phyloP scores from a whole-genome alignment of 2,329 filamentous ascomycete genomes.

The Teratosphaeria pseudoeucalypti region DNA sequence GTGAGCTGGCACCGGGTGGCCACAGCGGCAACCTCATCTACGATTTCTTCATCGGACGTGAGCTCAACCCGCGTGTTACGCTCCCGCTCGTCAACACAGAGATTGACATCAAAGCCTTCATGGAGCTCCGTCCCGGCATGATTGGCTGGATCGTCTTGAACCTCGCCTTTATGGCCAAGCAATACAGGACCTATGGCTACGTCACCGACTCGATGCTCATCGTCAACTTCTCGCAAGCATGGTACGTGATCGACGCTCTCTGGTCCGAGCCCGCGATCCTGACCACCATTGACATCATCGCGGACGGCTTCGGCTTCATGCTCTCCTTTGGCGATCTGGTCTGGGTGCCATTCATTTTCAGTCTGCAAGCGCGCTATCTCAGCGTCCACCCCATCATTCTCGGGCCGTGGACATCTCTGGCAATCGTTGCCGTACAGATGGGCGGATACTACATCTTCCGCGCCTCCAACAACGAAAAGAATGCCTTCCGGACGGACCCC shows the following conservation, averaged over 20 bases:
- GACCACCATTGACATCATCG: slow-evolving; percentile 89
- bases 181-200: slow-evolving; percentile 74
- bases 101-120: slow-evolving; percentile 81
- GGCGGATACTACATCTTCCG: slow-evolving; percentile 88
- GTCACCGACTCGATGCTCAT: slow-evolving; percentile 80
- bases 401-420: slow-evolving; percentile 53
- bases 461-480: slow-evolving; percentile 89
- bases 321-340: slow-evolving; percentile 82
- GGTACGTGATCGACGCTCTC: slow-evolving; percentile 77
- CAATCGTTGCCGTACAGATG: slow-evolving; percentile 56
- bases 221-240: slow-evolving; percentile 62
- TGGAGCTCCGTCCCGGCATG: slow-evolving; percentile 85
- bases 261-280: slow-evolving; percentile 83
- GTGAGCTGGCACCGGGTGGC: slow-evolving; percentile 73
- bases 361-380: slow-evolving; percentile 73
- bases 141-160: slow-evolving; percentile 82
- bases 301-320: slow-evolving; percentile 93
- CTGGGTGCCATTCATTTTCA: slow-evolving; percentile 89
- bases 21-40: slow-evolving; percentile 78
- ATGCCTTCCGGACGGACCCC: slow-evolving; percentile 81
- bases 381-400: slow-evolving; percentile 72
- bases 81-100: slow-evolving; percentile 66
- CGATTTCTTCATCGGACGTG: slow-evolving; percentile 93
- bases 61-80: slow-evolving; percentile 78
- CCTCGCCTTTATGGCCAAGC: slow-evolving; percentile 72